Conservation (phyloP, 2,329 filamentous ascomycete genomes). For the Graphiopsis chlorocephala region DNA sequence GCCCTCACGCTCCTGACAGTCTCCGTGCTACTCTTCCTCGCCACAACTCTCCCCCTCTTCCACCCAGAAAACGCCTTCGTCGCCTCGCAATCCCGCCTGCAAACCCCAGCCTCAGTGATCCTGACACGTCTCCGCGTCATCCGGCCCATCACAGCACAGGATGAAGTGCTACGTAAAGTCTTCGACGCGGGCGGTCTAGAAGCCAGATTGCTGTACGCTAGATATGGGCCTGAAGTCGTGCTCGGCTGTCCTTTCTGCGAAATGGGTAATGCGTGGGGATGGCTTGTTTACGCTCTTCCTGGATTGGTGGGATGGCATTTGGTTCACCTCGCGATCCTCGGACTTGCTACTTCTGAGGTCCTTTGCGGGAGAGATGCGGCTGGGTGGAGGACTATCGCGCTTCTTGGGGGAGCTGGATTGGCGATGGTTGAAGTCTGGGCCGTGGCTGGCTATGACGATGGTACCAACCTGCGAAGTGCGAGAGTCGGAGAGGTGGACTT, state of each 20-base stretch:
- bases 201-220: conserved; percentile 75
- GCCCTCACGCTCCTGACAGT: conserved; percentile 61
- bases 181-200: conserved; percentile 63
- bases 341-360: conserved; percentile 67
- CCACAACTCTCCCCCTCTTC: conserved; percentile 65
- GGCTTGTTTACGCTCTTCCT: conserved; percentile 78
- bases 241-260: conserved; percentile 72
- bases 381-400: conserved; percentile 69
- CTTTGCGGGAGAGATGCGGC: conserved; percentile 62
- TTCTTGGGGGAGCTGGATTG: conserved; percentile 59
- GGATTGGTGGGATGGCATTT: conserved; percentile 74
- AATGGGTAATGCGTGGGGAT: conserved; percentile 54
- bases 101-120: conserved; percentile 79
- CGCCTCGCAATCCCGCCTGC: conserved; percentile 74
- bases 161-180: conserved; percentile 64
- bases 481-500: conserved; percentile 62
- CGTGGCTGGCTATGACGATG: conserved; percentile 63
- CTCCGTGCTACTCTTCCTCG: conserved; percentile 51
- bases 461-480: conserved; percentile 61
- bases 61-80: conserved; percentile 79
- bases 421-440: conserved; percentile 65
- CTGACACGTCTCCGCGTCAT: conserved; percentile 69
- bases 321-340: conserved; percentile 69
- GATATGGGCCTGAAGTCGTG: conserved; percentile 73
- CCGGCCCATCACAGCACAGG: conserved; percentile 57